Base-by-base conservation (phyloP, 345 rosid species). In the Murraya paniculata region DNA sequence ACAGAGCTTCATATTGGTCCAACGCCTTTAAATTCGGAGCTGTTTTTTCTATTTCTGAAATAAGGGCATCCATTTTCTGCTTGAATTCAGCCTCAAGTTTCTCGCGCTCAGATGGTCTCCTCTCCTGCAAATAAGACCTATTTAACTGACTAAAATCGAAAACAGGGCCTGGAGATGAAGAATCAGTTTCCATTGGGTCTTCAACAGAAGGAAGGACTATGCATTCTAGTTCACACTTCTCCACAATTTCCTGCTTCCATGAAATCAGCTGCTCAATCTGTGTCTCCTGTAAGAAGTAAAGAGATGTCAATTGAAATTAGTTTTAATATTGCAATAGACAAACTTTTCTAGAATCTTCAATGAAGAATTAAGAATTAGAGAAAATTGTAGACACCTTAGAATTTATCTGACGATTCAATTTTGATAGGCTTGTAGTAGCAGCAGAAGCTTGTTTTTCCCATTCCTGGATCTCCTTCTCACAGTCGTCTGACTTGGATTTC, bases 21-120 rank as follows among this genome's bases (percentile, higher is more conserved):
- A 96, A 84, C 31, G 99, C 97, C 90, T 93, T 96, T 89, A 96
- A 80, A 85, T 94, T 92, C 35, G 98, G 99, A 74, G 98, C 97
- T 53, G 94, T 94, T 86, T 84, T 94, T 80, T 96, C 98, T 75
- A 96, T 91, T 81, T 94, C 98, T 36, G 91, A 86, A 61, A 77
- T 67, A 60, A 91, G 65, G 35, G 89, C 85, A 82, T 94, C 97
- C 82, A 94, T 88, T 80, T 90, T 94, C 73, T 90, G 93, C 81
- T 88, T 90, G 79, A 91, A 94, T 70, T 96, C 97, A 13, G 71
- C 82, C 71, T 91, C 99, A 78, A 87, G 65, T 78, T 92, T 96
- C 80, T 92, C 97, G 53, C 99, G 84, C 76, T 89, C 91, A 84
- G 95, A 84, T 79, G 92, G 82, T 78, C 93, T 84, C 86, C 79